Evolutionary conservation across 345 rosid species (phyloP).

Genomic region (Acer saccharum): DNA sequence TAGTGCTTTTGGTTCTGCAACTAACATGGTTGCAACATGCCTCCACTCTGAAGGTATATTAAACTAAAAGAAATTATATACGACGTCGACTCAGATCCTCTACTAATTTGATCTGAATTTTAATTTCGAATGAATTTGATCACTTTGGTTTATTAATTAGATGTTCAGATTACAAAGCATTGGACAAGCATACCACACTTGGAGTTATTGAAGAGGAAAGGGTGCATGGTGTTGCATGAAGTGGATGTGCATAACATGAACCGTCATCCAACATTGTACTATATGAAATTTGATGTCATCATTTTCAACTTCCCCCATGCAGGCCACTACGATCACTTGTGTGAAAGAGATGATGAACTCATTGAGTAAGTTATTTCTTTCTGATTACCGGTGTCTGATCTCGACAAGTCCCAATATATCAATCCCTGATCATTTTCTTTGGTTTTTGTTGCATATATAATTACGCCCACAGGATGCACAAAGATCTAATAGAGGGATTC

Average conservation of each 20-base stretch:
- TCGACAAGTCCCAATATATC: too few species aligned
- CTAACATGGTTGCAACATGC: slow-evolving; percentile 24
- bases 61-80: too few species aligned
- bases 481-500: too few species aligned
- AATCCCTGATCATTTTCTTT: too few species aligned
- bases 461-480: too few species aligned
- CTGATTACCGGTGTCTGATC: too few species aligned
- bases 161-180: not conserved
- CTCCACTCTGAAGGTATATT: slow-evolving; percentile 12
- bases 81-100: too few species aligned
- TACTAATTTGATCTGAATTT: too few species aligned
- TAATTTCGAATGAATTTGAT: not conserved
- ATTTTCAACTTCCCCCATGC: slow-evolving; percentile 23
- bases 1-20: slow-evolving; percentile 4
- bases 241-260: slow-evolving; percentile 4
- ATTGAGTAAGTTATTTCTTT: slow-evolving; percentile 1
- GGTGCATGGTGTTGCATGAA: slow-evolving; percentile 9
- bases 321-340: not conserved
- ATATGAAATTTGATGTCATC: slow-evolving; percentile 17
- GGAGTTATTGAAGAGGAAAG: not conserved
- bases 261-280: not conserved
- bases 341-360: not conserved
- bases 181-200: not conserved
- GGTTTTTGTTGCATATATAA: too few species aligned
- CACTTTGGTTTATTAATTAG: not conserved